Conservation (phyloP, 176 grass and related monocot genomes). For the bread wheat (Triticum aestivum) region IWGSC_CS_RefSeq_v2.1 NC_057807.1:614302164-614302663, state of each 20-base stretch:
- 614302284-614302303: too few relatives aligned
- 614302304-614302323: too few relatives aligned
- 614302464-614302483: background rate
- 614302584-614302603: background rate
- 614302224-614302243: too few relatives aligned
- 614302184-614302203: too few relatives aligned
- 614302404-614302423: background rate
- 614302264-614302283: background rate
- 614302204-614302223: too few relatives aligned
- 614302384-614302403: background rate
- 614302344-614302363: slow-evolving; percentile 32
- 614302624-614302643: background rate
- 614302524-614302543: background rate
- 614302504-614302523: slow-evolving; percentile 17
- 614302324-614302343: too few relatives aligned
- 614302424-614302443: background rate
- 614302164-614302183: too few relatives aligned
- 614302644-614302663: background rate
- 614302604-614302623: too few relatives aligned
- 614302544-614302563: background rate
- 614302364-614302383: background rate
- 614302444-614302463: background rate
- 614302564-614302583: too few relatives aligned
- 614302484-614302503: background rate
- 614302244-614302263: background rate